A percentile compares a stretch with the other conserved stretches of the same genome.
Evolutionary conservation across 2,329 filamentous ascomycete genomes (phyloP).

Genomic region (Magnaporthiopsis rhizophila): DNA sequence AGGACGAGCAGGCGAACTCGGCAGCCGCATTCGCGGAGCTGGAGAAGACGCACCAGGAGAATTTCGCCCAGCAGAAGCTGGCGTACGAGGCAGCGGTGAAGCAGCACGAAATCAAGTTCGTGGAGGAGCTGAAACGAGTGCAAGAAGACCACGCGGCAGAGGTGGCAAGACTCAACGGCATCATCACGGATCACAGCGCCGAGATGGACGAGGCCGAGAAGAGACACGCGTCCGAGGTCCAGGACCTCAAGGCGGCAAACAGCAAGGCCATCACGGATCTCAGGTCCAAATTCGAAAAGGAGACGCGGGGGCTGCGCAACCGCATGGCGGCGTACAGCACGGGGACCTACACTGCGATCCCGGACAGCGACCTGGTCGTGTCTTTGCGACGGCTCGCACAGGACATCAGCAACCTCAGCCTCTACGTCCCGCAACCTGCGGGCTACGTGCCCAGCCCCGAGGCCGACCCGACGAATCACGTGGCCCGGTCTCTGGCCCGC

Average conservation of each 20-base stretch:
- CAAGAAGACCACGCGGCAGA: not conserved
- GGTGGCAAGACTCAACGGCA: not conserved
- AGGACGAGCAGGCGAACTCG: not conserved
- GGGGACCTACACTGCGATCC: not conserved
- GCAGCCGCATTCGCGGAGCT: not conserved
- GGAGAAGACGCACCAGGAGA: not conserved
- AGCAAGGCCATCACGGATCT: not conserved
- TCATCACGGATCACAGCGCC: not conserved
- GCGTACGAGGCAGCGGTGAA: not conserved
- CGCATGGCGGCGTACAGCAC: not conserved
- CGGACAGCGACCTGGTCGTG: not conserved
- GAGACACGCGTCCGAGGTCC: not conserved
- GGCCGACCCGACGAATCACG: slow-evolving; percentile 7
- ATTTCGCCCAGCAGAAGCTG: not conserved
- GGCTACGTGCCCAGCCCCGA: not conserved
- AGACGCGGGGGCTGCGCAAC: not conserved
- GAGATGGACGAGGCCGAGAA: not conserved
- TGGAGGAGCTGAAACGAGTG: not conserved
- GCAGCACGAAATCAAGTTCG: not conserved
- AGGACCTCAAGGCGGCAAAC: not conserved
- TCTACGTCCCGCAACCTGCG: not conserved
- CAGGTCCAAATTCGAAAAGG: not conserved
- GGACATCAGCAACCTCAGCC: slow-evolving; percentile 6
- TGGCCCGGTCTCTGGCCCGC: not conserved
- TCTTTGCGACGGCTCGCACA: slow-evolving; percentile 4